Evolutionary conservation across 108 stramenopile species (phyloP).

Genomic region (Aurantiochytrium sp.): DNA sequence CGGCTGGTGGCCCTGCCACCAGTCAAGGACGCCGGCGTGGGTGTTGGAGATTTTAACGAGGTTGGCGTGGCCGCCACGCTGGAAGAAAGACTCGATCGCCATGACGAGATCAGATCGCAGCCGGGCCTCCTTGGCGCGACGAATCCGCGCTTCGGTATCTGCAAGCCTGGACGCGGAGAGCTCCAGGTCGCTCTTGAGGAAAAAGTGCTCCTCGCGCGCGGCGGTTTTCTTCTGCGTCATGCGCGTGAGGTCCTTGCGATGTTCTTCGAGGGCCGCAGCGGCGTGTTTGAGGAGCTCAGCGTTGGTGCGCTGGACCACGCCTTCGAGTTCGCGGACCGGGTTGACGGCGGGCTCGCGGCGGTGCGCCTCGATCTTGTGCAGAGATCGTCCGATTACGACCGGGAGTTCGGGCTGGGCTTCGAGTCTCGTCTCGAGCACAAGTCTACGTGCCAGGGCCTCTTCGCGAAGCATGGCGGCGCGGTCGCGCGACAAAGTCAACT

Average conservation of each 20-base stretch:
- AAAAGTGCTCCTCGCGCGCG: not conserved
- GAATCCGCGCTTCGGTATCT: not conserved
- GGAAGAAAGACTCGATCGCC: conserved; percentile 7
- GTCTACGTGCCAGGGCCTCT: not conserved
- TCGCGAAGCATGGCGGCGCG: not conserved
- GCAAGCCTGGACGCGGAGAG: not conserved
- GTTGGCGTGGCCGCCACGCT: not conserved
- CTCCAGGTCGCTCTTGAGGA: not conserved
- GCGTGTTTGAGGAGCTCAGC: not conserved
- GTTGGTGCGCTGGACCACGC: not conserved
- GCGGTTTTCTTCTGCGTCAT: not conserved
- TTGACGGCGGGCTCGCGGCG: not conserved
- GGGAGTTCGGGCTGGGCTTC: not conserved
- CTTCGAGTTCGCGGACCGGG: not conserved
- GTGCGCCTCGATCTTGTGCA: not conserved
- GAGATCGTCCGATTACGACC: not conserved
- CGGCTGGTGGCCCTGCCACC: not conserved
- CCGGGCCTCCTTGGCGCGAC: not conserved
- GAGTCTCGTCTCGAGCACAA: not conserved
- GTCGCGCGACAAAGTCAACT: not conserved
- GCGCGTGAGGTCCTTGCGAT: not conserved
- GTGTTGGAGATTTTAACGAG: not conserved
- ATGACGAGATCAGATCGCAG: not conserved
- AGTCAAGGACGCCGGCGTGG: not conserved
- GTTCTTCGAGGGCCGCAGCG: not conserved